phyloP scores from a whole-genome alignment of 495 filamentous ascomycete species.

The Penicillium riverlandense region DNA sequence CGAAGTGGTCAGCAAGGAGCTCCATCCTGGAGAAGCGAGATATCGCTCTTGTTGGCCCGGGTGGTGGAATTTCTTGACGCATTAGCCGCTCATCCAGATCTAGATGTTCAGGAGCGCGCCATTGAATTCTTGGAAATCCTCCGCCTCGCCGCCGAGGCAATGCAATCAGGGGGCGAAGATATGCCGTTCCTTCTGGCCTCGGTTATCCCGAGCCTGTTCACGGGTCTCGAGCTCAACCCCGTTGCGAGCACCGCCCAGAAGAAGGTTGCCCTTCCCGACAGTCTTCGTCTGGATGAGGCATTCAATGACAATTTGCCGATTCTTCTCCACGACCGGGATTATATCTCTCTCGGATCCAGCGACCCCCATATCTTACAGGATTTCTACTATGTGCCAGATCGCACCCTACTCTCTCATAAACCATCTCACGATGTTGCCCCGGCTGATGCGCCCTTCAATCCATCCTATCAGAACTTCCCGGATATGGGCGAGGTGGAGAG shows the following conservation, averaged over 20 bases:
- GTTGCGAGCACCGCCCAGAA: slow-evolving; percentile 76
- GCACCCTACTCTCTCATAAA: slow-evolving; percentile 21
- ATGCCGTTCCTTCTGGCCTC: slow-evolving; percentile 76
- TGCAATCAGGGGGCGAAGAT: slow-evolving; percentile 57
- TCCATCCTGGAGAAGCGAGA: slow-evolving; percentile 55
- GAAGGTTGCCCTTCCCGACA: slow-evolving; percentile 74
- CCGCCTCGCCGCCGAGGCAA: slow-evolving; percentile 74
- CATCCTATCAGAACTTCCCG: slow-evolving; percentile 58
- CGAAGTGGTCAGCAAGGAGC: slow-evolving; percentile 52
- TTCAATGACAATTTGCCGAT: slow-evolving; percentile 68
- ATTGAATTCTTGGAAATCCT: slow-evolving; percentile 89
- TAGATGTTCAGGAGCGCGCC: slow-evolving; percentile 94
- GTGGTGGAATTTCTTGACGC: slow-evolving; percentile 76
- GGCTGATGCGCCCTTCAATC: slow-evolving; percentile 10
- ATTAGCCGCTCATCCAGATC: slow-evolving; percentile 67
- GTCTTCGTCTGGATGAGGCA: slow-evolving; percentile 66
- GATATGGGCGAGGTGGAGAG: slow-evolving; percentile 55
- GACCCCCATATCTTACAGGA: slow-evolving; percentile 38
- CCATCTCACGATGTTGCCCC: slow-evolving; percentile 9
- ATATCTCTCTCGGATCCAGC: background rate
- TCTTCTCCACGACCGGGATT: slow-evolving; percentile 38
- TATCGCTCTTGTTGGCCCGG: slow-evolving; percentile 67
- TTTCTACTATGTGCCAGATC: slow-evolving; percentile 60
- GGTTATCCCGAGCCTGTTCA: slow-evolving; percentile 80
- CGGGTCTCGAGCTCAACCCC: slow-evolving; percentile 81